phyloP scores from a whole-genome alignment of 2,329 filamentous ascomycete species.

The Falciphora oryzae region DNA sequence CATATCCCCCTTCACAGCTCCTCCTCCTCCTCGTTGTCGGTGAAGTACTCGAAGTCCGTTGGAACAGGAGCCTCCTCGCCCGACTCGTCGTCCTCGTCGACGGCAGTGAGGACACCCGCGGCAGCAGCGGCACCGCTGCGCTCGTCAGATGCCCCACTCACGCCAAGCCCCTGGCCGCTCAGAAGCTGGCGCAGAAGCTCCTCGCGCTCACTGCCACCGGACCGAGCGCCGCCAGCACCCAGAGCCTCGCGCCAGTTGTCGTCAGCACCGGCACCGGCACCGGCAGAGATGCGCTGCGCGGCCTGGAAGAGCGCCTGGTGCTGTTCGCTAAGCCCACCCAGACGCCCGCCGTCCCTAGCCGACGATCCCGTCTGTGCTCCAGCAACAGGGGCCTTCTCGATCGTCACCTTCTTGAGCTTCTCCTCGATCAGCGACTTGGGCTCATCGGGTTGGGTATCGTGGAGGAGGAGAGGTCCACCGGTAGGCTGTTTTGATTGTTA shows the following conservation, averaged over 20 bases:
- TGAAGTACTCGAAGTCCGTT: constrained; percentile 72
- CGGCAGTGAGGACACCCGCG: constrained; percentile 74
- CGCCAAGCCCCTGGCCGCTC: constrained; percentile 22
- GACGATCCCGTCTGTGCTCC: constrained; percentile 28
- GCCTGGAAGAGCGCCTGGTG: constrained; percentile 18
- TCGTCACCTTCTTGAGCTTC: constrained; percentile 77
- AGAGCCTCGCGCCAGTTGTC: constrained; percentile 23
- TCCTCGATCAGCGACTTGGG: constrained; percentile 79
- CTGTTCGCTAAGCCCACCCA: constrained; percentile 5
- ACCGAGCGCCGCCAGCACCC: neutral
- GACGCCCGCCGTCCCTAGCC: constrained; percentile 18
- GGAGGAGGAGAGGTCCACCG: constrained; percentile 85
- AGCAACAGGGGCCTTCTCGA: constrained; percentile 54
- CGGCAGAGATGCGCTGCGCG: constrained; percentile 16
- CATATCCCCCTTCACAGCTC: constrained; percentile 6
- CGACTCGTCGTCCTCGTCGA: constrained; percentile 77
- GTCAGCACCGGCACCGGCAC: constrained; percentile 12
- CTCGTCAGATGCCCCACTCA: constrained; percentile 20
- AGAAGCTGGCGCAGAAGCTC: constrained; percentile 35
- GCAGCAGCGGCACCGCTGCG: constrained; percentile 59
- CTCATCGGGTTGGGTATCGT: constrained; percentile 75
- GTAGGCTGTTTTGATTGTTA: constrained; percentile 59
- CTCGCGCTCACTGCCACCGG: constrained; percentile 16
- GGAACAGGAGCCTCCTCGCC: constrained; percentile 68
- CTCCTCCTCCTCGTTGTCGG: constrained; percentile 52